Evolutionary conservation across 129 eudicot genomes (phyloP), one percentile per base, ranked within the genome.

Genomic region (Chrysanthemum makinoi): DNA sequence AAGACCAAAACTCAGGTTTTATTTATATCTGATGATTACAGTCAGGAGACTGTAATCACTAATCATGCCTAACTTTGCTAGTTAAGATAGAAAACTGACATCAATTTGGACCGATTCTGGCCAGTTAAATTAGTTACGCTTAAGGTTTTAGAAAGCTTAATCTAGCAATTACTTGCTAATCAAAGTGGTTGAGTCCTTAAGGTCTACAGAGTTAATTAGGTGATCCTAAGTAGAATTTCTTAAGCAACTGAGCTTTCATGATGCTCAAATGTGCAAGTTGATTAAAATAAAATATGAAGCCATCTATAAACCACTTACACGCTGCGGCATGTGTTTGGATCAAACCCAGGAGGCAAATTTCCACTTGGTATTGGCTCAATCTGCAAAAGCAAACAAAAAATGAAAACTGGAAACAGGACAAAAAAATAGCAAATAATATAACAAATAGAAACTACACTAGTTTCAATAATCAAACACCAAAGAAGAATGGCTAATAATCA

Each of bases 301-400:
- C 2, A 39, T 7, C 2, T 6, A 39, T 1, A 39, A 7, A 39
- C 39, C 10, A 39, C 46, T 39, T 0, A 39, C 46, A 39, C 46
- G 0, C 46, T 39, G 2, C 46, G 46, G 10, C 46, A 39, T 7
- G 46, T 39, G 46, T 39, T 39, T 39, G 46, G 46, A 39, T 39
- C n/a, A 13, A n/a, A 60, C 15, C 12, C 24, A 24, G 65, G 14
- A 60, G 28, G 12, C 43, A 60, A 60, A 24, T 3, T 22, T 12
- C 13, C 5, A 86, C 89, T 84, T 66, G 90, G 88, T 50, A 86
- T 81, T 63, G 91, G 91, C 83, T 88, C 95, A 63, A 91, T 84
- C 92, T 91, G 90, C 83, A 84, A 82, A 73, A 74, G 55, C 10
- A 53, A 77, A 76, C 73, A 63, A 61, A 26, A 53, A 54, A 16